phyloP scores from a whole-genome alignment of 2,329 filamentous ascomycete species.

The Colletotrichum truncatum region DNA sequence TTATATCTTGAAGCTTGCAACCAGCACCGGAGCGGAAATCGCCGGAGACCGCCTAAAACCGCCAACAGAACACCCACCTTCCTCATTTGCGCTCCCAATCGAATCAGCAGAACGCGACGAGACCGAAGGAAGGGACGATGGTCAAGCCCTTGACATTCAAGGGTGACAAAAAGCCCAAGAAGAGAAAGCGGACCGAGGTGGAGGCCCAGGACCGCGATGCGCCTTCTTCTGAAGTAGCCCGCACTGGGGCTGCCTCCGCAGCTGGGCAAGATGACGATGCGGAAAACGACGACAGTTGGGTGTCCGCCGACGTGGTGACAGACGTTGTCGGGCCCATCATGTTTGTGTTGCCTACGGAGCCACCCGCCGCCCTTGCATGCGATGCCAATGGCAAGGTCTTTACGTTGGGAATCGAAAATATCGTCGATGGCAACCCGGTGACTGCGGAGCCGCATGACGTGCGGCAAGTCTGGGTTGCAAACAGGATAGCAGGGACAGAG shows the following conservation, averaged over 20 bases:
- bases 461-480: conserved; percentile 94
- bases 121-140: conserved; percentile 58
- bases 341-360: conserved; percentile 80
- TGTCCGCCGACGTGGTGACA: conserved; percentile 77
- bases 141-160: conserved; percentile 95
- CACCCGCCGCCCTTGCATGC: conserved; percentile 80
- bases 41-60: conserved; percentile 18
- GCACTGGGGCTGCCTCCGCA: conserved; percentile 31
- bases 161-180: conserved; percentile 95
- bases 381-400: conserved; percentile 91
- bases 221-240: conserved; percentile 40
- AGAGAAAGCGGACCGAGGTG: conserved; percentile 78
- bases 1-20: conserved; percentile 2
- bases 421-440: conserved; percentile 82
- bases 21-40: not conserved
- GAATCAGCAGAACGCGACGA: not conserved
- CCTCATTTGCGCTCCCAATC: conserved; percentile 5
- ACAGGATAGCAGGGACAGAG: conserved; percentile 82
- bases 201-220: conserved; percentile 45
- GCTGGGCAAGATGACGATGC: conserved; percentile 41
- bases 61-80: not conserved
- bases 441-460: conserved; percentile 96
- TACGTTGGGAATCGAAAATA: conserved; percentile 82
- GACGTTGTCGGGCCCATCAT: conserved; percentile 87
- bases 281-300: conserved; percentile 86